Conservation (phyloP, 176 grass and related monocot genomes). For the Bonia amplexicaulis region DNA sequence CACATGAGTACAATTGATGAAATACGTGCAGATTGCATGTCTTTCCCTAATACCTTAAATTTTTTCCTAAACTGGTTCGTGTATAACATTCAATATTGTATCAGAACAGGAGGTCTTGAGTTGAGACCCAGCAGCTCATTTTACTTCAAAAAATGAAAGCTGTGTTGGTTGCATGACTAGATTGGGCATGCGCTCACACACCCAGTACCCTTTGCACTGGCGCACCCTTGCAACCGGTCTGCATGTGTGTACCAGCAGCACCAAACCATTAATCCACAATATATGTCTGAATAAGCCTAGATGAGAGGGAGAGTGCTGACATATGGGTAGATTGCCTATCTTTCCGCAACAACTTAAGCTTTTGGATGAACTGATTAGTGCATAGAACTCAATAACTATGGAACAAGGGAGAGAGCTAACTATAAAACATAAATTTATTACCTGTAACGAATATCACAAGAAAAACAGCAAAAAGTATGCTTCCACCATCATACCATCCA, state of each 20-base stretch:
- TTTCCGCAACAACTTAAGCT: neutral
- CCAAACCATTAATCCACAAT: neutral
- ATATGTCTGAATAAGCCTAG: neutral
- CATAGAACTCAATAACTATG: neutral
- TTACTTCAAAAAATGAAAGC: neutral
- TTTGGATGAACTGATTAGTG: neutral
- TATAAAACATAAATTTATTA: neutral
- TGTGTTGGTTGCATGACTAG: neutral
- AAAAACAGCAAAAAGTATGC: conserved; percentile 66
- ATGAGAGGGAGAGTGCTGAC: neutral
- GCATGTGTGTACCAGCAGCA: neutral
- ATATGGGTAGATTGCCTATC: neutral
- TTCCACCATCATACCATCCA: conserved; percentile 83
- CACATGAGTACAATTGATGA: neutral
- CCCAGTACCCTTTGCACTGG: neutral
- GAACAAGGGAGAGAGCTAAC: neutral
- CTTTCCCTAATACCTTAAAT: neutral
- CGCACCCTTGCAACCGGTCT: neutral
- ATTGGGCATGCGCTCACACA: neutral
- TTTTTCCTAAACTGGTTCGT: neutral
- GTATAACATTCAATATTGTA: neutral
- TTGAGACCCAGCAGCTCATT: neutral
- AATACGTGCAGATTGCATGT: neutral
- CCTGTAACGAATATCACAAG: conserved; percentile 67
- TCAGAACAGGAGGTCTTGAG: neutral